Evolutionary conservation across 2,329 filamentous ascomycete species (phyloP).

Genomic region (Dothistroma pini): DNA sequence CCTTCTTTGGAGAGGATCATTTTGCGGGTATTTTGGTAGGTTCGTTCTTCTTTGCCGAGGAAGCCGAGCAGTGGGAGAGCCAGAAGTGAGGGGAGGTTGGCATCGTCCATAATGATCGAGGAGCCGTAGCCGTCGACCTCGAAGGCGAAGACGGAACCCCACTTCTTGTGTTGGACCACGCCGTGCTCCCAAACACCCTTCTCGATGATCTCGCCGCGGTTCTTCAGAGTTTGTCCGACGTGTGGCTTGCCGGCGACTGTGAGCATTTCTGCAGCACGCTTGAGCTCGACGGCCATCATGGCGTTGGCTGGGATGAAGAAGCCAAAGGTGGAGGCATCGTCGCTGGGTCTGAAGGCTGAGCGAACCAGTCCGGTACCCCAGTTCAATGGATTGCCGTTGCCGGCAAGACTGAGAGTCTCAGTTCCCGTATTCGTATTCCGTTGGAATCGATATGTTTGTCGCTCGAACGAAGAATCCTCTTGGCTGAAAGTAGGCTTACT

Average conservation of each 20-base stretch:
- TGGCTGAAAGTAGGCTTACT: constrained; percentile 75
- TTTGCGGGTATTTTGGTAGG: constrained; percentile 84
- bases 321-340: constrained; percentile 90
- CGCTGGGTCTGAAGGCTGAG: constrained; percentile 89
- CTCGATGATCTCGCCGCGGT: constrained; percentile 62
- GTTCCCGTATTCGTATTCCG: constrained; percentile 77
- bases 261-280: constrained; percentile 69
- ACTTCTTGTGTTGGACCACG: constrained; percentile 69
- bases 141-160: constrained; percentile 77
- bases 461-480: constrained; percentile 58
- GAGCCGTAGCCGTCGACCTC: constrained; percentile 87
- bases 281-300: constrained; percentile 88
- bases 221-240: constrained; percentile 48
- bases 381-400: constrained; percentile 88
- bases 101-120: constrained; percentile 81
- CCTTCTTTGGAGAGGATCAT: constrained; percentile 71
- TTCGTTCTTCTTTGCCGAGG: constrained; percentile 57
- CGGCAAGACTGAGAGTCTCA: constrained; percentile 78
- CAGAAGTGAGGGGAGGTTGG: constrained; percentile 78
- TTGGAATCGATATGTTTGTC: constrained; percentile 84
- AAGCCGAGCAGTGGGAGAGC: constrained; percentile 78
- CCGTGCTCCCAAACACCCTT: constrained; percentile 82
- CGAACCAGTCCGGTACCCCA: constrained; percentile 78
- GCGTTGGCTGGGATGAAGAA: constrained; percentile 96
- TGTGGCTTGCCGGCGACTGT: constrained; percentile 54